Evolutionary conservation across 2,329 filamentous ascomycete genomes (phyloP).

Genomic region (Penicillium sp.): DNA sequence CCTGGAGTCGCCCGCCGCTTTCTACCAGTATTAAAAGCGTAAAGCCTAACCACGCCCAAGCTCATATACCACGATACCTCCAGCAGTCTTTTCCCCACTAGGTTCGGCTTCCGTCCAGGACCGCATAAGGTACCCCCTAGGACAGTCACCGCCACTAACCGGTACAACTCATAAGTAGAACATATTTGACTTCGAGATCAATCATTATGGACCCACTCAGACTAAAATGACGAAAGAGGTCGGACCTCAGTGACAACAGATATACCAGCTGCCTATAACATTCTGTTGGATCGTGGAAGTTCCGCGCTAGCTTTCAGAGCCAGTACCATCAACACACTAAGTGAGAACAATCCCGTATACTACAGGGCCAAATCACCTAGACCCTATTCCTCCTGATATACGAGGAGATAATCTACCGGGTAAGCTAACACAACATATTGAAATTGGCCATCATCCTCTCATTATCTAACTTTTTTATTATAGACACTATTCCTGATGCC

Average conservation of each 20-base stretch:
- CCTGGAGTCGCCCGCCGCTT: slow-evolving; percentile 2
- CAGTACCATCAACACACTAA: background rate
- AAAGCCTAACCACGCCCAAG: background rate
- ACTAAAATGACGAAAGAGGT: slow-evolving; percentile 3
- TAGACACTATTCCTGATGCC: slow-evolving; percentile 12
- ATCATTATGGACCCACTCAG: background rate
- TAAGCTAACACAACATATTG: slow-evolving; percentile 8
- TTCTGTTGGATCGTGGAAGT: slow-evolving; percentile 7
- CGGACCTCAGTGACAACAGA: slow-evolving; percentile 4
- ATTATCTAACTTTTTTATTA: slow-evolving; percentile 11
- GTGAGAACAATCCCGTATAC: background rate
- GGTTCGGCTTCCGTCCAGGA: slow-evolving; percentile 8
- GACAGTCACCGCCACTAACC: background rate
- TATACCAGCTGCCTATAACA: slow-evolving; percentile 7
- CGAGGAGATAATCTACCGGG: slow-evolving; percentile 6
- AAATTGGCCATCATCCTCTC: slow-evolving; percentile 8
- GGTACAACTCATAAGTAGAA: slow-evolving; percentile 11
- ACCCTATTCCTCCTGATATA: slow-evolving; percentile 3
- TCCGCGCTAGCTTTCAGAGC: slow-evolving; percentile 9
- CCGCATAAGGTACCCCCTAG: background rate
- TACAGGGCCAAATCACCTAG: background rate
- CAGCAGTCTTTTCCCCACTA: slow-evolving; percentile 3
- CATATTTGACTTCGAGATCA: slow-evolving; percentile 12
- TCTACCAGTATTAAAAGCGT: slow-evolving; percentile 7
- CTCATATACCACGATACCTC: slow-evolving; percentile 3